These are phyloP conservation scores for Vigna reflexopilosa DNA, from an alignment of 306 rosid genomes.

Conservation along the genomic window DNA sequence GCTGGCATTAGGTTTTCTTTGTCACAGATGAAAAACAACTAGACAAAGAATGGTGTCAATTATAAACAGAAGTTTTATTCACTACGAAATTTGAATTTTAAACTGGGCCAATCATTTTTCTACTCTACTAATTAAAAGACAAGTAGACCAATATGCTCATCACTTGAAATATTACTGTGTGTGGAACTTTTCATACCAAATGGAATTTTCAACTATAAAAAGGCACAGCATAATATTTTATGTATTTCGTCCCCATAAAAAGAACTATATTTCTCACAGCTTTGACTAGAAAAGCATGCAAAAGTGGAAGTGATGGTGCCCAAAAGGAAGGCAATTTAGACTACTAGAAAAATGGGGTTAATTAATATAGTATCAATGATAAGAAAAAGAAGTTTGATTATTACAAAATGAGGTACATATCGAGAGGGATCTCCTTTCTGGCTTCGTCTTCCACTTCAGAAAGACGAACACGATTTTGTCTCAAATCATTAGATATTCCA, in stretches of 20 bases:
- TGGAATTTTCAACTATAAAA: background rate
- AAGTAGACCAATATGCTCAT: background rate
- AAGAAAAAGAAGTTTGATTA: constrained; percentile 24
- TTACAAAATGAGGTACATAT: constrained; percentile 92
- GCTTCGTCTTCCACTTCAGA: constrained; percentile 87
- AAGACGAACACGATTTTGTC: constrained; percentile 72
- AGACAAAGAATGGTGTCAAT: constrained; percentile 18
- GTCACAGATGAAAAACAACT: constrained; percentile 21
- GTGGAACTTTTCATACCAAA: background rate
- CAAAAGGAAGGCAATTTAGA: constrained; percentile 15
- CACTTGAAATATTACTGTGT: background rate
- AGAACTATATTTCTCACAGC: constrained; percentile 3
- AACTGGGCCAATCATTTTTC: background rate
- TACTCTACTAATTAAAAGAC: background rate
- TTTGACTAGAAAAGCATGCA: constrained; percentile 30
- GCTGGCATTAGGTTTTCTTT: constrained; percentile 1
- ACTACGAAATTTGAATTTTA: background rate
- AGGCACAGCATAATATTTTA: background rate
- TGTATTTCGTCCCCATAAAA: constrained; percentile 31
- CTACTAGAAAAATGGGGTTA: constrained; percentile 19
- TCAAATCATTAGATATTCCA: constrained; percentile 77
- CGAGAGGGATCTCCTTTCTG: constrained; percentile 82
- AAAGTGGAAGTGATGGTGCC: constrained; percentile 23
- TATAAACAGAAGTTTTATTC: background rate
- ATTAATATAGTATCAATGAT: constrained; percentile 31